These are phyloP conservation scores for Oxyria digyna DNA, from an alignment of 148 eudicot species.

Conservation along the genomic window DNA sequence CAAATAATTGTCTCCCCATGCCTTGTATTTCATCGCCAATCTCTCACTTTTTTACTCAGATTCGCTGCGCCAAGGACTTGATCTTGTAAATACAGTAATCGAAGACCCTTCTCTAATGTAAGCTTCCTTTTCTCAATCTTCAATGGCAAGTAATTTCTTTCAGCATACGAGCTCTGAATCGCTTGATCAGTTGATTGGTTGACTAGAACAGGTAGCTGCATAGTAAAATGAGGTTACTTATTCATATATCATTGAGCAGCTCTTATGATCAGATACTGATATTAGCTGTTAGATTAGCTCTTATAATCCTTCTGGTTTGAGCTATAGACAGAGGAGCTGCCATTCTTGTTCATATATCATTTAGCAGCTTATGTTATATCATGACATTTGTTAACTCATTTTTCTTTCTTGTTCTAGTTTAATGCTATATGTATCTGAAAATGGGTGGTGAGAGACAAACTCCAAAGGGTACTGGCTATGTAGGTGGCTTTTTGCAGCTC, in stretches of 20 bases:
- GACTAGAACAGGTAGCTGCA: not conserved
- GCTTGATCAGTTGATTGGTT: not conserved
- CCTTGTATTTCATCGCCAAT: not conserved
- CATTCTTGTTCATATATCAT: not conserved
- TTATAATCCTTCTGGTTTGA: too few relatives aligned
- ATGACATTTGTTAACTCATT: not conserved
- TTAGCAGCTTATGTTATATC: not conserved
- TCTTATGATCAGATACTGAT: too few relatives aligned
- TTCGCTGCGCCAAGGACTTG: not conserved
- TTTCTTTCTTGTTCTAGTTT: not conserved
- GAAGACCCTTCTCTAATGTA: not conserved
- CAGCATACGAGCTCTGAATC: not conserved
- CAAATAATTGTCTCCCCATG: not conserved
- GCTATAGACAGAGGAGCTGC: not conserved
- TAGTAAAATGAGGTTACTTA: not conserved
- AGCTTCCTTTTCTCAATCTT: not conserved
- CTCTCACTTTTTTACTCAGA: not conserved
- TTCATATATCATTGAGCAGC: too few relatives aligned
- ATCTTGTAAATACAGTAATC: not conserved
- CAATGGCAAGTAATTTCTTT: not conserved
- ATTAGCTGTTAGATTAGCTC: not conserved
- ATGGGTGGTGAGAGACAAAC: constrained; percentile 70
- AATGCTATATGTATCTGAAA: constrained; percentile 12
- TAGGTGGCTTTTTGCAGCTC: constrained; percentile 83
- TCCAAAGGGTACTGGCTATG: constrained; percentile 65